These are phyloP conservation scores for Metarhizium guizhouense DNA, from an alignment of 2,329 filamentous ascomycete genomes.

Conservation along the genomic window DNA sequence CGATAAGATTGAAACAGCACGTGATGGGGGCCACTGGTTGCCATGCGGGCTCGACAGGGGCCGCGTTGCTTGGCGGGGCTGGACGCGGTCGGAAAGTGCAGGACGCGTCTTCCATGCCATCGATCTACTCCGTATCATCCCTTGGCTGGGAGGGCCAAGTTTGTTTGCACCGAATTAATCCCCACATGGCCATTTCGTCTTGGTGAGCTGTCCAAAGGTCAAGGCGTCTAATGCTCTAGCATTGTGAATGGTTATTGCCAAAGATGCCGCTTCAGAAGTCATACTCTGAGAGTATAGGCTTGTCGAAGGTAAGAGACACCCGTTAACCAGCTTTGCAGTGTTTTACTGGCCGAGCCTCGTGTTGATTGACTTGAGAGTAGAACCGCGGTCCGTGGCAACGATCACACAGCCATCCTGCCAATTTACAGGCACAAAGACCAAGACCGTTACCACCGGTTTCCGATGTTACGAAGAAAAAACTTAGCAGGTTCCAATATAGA, in stretches of 20 bases:
- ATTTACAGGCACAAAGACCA: slow-evolving; percentile 23
- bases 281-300: slow-evolving; percentile 27
- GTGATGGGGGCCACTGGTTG: slow-evolving; percentile 11
- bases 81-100: slow-evolving; percentile 3
- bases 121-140: not conserved
- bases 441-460: slow-evolving; percentile 42
- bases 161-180: not conserved
- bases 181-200: not conserved
- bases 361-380: slow-evolving; percentile 13
- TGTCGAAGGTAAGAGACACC: slow-evolving; percentile 20
- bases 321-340: slow-evolving; percentile 1
- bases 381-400: slow-evolving; percentile 42
- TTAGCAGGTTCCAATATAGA: slow-evolving; percentile 45
- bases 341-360: not conserved
- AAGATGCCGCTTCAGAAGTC: slow-evolving; percentile 32
- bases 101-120: slow-evolving; percentile 3
- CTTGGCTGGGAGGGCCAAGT: not conserved
- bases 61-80: slow-evolving; percentile 6
- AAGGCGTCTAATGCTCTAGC: slow-evolving; percentile 7
- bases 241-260: slow-evolving; percentile 5
- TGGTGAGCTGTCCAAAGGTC: not conserved
- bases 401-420: slow-evolving; percentile 41
- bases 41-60: not conserved
- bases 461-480: slow-evolving; percentile 50
- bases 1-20: slow-evolving; percentile 14